Evolutionary conservation across 805 yeast genomes (phyloP).

Genomic region (Dipodascus albidus): DNA sequence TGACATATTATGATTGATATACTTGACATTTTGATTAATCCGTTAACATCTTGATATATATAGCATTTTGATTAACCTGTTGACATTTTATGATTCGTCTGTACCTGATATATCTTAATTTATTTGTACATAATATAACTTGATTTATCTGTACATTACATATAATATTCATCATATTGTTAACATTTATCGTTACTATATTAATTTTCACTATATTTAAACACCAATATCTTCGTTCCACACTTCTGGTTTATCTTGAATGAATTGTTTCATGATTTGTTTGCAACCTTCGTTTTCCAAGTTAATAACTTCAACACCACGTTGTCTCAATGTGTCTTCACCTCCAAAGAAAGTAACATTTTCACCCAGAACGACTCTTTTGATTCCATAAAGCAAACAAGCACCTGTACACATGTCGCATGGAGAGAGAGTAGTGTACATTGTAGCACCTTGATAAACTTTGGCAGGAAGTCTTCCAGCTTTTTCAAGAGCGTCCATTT

Average conservation of each 20-base stretch:
- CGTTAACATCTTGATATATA: too few relatives aligned
- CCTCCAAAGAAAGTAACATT: constrained; percentile 75
- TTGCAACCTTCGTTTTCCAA: constrained; percentile 27
- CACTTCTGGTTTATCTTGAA: constrained; percentile 38
- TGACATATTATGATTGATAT: too few relatives aligned
- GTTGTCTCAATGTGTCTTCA: constrained; percentile 53
- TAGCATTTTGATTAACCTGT: too few relatives aligned
- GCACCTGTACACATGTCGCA: constrained; percentile 96
- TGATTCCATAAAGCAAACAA: constrained; percentile 75
- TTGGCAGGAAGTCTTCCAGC: constrained; percentile 82
- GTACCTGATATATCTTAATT: too few relatives aligned
- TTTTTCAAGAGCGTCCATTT: constrained; percentile 76
- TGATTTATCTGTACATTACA: too few relatives aligned
- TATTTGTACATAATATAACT: too few relatives aligned
- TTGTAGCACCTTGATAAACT: constrained; percentile 72
- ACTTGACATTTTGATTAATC: too few relatives aligned
- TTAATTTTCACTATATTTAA: background rate
- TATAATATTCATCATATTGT: too few relatives aligned
- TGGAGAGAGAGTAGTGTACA: constrained; percentile 88
- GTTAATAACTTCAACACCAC: constrained; percentile 44
- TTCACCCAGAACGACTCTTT: constrained; percentile 83
- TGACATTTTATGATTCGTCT: too few relatives aligned
- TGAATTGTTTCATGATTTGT: constrained; percentile 66
- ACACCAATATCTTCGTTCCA: constrained; percentile 31
- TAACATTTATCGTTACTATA: too few relatives aligned